phyloP scores from a whole-genome alignment of 306 rosid genomes.

The Nissolia schottii region DNA sequence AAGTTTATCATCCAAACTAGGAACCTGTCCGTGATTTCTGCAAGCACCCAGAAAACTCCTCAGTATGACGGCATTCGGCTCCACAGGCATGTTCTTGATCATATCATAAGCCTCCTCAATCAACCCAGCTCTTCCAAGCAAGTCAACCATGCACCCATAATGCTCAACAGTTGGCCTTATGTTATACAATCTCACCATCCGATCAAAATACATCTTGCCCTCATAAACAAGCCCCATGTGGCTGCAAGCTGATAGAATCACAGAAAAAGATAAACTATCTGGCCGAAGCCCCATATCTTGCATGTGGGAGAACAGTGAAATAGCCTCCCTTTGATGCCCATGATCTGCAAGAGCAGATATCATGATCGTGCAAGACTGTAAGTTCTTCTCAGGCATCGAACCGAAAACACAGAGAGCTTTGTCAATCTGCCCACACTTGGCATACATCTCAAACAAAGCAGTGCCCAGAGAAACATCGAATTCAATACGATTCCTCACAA shows the following conservation, averaged over 20 bases:
- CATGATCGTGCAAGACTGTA: constrained; percentile 64
- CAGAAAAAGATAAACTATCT: constrained; percentile 50
- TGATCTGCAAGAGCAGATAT: constrained; percentile 58
- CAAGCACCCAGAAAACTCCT: constrained; percentile 65
- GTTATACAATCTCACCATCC: constrained; percentile 43
- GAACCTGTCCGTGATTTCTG: constrained; percentile 33
- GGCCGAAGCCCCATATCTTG: constrained; percentile 40
- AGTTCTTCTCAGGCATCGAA: constrained; percentile 43
- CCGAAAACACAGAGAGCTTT: constrained; percentile 39
- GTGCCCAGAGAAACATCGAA: constrained; percentile 50
- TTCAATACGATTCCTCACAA: constrained; percentile 20
- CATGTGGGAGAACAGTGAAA: constrained; percentile 42
- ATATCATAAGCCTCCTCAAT: constrained; percentile 46
- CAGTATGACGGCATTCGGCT: constrained; percentile 47
- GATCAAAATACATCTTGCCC: constrained; percentile 48
- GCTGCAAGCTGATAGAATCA: constrained; percentile 64
- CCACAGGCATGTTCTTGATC: constrained; percentile 50
- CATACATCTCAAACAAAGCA: constrained; percentile 53
- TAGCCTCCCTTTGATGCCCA: constrained; percentile 39
- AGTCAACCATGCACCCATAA: constrained; percentile 66
- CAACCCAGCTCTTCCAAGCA: constrained; percentile 66
- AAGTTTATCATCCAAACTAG: constrained; percentile 43
- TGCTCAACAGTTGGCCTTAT: constrained; percentile 56
- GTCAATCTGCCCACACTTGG: constrained; percentile 47
- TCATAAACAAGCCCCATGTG: constrained; percentile 57